These are phyloP conservation scores for Picochlorum sp. DNA, from an alignment of 139 green algal genomes.

Conservation along the genomic window DNA sequence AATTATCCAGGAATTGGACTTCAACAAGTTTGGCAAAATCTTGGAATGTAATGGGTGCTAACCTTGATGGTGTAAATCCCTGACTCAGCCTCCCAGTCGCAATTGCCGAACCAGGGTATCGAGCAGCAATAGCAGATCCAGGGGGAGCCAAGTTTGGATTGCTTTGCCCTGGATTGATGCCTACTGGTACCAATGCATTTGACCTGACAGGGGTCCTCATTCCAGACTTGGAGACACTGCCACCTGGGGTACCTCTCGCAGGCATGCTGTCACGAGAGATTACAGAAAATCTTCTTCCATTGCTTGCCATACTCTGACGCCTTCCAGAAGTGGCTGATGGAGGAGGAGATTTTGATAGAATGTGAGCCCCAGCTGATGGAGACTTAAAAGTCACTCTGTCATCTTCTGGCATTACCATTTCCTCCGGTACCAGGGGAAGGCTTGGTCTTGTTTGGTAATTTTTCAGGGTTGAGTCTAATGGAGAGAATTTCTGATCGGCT, in stretches of 20 bases:
- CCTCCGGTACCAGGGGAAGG: not conserved
- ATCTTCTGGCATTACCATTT: not conserved
- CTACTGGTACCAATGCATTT: not conserved
- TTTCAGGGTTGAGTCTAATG: too few relatives aligned
- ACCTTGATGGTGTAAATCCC: conserved; percentile 6
- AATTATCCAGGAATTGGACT: conserved; percentile 66
- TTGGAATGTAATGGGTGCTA: conserved; percentile 39
- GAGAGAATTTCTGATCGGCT: not conserved
- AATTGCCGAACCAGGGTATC: conserved; percentile 13
- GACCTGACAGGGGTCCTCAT: not conserved
- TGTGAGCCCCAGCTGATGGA: not conserved
- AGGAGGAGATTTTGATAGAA: not conserved
- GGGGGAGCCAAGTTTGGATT: not conserved
- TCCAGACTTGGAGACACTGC: not conserved
- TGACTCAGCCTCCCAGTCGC: not conserved
- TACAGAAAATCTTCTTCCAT: not conserved
- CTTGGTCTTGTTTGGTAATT: too few relatives aligned
- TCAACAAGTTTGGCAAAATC: conserved; percentile 56
- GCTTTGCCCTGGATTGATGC: not conserved
- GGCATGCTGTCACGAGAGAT: not conserved
- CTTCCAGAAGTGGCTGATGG: not conserved
- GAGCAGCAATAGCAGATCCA: conserved; percentile 3
- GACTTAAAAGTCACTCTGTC: too few relatives aligned
- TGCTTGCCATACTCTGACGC: too few relatives aligned
- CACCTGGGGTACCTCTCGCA: not conserved